These are phyloP conservation scores for Teratosphaeria zuluensis DNA, from an alignment of 2,329 filamentous ascomycete genomes.

Conservation along the genomic window DNA sequence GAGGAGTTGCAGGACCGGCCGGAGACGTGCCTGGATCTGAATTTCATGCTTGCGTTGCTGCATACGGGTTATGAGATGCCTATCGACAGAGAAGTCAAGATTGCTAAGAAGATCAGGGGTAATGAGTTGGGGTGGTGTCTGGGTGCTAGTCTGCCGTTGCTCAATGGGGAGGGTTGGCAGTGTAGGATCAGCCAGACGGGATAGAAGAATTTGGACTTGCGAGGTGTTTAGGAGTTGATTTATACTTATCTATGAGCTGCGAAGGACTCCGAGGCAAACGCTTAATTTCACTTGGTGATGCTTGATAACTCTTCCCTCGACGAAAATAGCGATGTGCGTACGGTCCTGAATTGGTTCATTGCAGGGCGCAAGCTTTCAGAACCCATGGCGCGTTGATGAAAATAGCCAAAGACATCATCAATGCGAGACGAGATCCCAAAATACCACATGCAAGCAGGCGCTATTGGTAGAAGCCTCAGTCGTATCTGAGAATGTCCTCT, in stretches of 20 bases:
- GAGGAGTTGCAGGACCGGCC: conserved; percentile 72
- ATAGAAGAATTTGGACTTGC: neutral
- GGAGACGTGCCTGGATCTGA: conserved; percentile 89
- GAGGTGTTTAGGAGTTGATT: neutral
- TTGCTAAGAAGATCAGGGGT: conserved; percentile 96
- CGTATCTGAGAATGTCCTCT: too few species aligned
- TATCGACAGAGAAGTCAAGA: conserved; percentile 88
- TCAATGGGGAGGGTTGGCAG: conserved; percentile 21
- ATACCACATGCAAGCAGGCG: too few species aligned
- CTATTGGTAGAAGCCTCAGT: too few species aligned
- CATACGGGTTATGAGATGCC: conserved; percentile 98
- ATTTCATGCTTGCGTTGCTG: conserved; percentile 87
- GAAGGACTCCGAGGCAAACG: neutral
- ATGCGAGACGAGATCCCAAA: too few species aligned
- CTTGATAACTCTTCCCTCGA: too few species aligned
- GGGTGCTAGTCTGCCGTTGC: conserved; percentile 57
- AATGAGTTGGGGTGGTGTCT: conserved; percentile 98
- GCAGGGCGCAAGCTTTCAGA: too few species aligned
- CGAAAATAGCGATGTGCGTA: too few species aligned
- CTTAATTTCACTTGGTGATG: neutral
- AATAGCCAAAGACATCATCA: too few species aligned
- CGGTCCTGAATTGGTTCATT: too few species aligned
- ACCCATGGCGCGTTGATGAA: too few species aligned
- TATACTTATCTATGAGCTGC: neutral
- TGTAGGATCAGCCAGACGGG: conserved; percentile 8